Base-by-base conservation (phyloP, 352 stramenopile genomes). In the Thraustochytrium sp. region DNA sequence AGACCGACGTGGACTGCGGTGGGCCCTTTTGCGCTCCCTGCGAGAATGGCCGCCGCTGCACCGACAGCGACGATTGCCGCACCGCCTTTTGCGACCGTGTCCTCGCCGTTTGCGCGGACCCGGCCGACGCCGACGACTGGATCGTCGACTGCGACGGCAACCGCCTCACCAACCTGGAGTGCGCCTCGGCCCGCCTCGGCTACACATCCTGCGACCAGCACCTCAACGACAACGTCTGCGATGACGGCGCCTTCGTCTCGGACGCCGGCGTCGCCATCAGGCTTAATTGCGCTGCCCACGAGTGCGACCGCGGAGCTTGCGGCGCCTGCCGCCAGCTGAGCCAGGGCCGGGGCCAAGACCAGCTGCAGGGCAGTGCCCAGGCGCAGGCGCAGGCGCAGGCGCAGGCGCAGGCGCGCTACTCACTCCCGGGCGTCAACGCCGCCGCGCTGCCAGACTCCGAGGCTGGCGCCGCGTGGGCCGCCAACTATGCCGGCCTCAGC, bases 1-100 rank as follows among this genome's bases (percentile, higher is more conserved):
- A 87, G 54, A 87, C 82, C 9, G 85, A 87, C 61, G 29, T 87
- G 2, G 85, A 87, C 56, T 87, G 85, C 40, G 85, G 85, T 5
- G 83, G 83, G 37, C 40, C 61, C 11, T 84, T 84, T 51, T 84
- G 76, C 37, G 40, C 29, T 3, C 16, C 44, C 1, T 84, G 76
- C 56, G 44, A 51, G 21, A 40, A 73, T n/a, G 85, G 82, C 4
- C 13, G 8, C 16, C 40, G 23, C 23, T 84, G 75, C 75, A 0
- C 26, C 5, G 61, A 80, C 55, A 40, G 84, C 34, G 61, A 84
- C 36, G 75, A 84, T 29, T 84, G 75, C 72, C 21, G 37, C 29
- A 42, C 55, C 26, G 56, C 64, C 0, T 84, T 84, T 83, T 84
- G 75, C 59, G 61, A 84, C 84, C 59, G 40, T 8, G 64, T 82